Base-by-base conservation (phyloP, 257 asterid genomes). In the Capsicum baccatum region DNA sequence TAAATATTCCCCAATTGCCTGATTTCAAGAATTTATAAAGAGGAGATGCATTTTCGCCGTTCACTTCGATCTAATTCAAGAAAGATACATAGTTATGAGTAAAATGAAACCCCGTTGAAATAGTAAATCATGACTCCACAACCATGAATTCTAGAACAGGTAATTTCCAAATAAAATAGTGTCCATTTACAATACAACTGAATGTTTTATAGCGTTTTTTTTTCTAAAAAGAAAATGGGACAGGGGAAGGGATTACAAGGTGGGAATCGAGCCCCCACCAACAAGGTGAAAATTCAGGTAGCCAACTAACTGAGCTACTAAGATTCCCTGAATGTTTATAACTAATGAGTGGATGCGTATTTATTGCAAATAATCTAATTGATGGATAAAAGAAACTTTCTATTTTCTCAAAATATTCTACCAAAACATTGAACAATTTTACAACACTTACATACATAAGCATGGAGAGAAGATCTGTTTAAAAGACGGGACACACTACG, bases 1-100 rank as follows among this genome's bases (percentile, higher is more conserved):
- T 93, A 50, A 94, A 87, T 68, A 95, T 87, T 55, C 94, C 97
- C 97, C 99, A 90, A 63, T 94, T 93, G 33, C 97, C 97, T 83
- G 83, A 79, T 93, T 92, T 95, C 91, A 94, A 87, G 89, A 92
- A 91, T 92, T 92, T 94, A 91, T 95, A 94, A 37, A 94, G 70
- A n/a, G 96, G 97, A 76, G 97, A 91, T 74, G 95, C 86, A 81
- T 84, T 82, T 21, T 82, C 86, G 10, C 98, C 98, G 21, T 95
- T 95, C 88, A 95, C 99, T 82, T 95, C 94, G 86, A 95, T 86
- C 98, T 94, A 82, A 62, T 21, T 57, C 71, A 83, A 82, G 74
- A 68, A 73, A 26, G 4, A 78, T 12, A 47, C 52, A 47, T 13
- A 89, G 33, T 80, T 71, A 19, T 11, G 13, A 16, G 6, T 35